Base-by-base conservation (phyloP, 106 monocot species). In the Narthecium ossifragum region DNA sequence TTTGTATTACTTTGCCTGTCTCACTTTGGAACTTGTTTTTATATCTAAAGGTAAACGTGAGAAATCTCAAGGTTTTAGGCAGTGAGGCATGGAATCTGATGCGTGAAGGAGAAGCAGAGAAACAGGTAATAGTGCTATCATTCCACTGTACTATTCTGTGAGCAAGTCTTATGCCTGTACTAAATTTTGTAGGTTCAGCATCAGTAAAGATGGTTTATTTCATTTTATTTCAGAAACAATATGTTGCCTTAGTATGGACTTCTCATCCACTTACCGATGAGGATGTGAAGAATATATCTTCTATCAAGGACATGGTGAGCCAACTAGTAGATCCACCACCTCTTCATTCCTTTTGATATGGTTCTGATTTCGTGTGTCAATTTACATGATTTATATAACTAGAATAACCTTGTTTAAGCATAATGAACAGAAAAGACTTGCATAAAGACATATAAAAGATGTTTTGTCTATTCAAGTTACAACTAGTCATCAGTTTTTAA, bases 31-130 rank as follows among this genome's bases (percentile, higher is more conserved):
- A 52, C n/a, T n/a, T n/a, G 15, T 7, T 2, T 34, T 59, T 18
- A 45, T 51, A 10, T 34, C 53, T 46, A 21, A n/a, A 96, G 96
- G 78, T 90, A 71, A 69, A 47, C 8, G 86, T 96, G 60, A 67
- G 62, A 76, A 90, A 90, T 47, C 80, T 96, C n/a, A 78, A 80
- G 32, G 41, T 86, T 27, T 73, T 84, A 68, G 90, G 84, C 18
- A 80, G 55, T 61, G 81, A 96, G 75, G 76, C 64, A 51, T 96
- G 96, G 96, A 55, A 63, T 63, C 50, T 96, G 59, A 90, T 96
- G 90, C 86, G 80, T 55, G 90, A 90, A 69, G 96, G 96, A 59
- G 96, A 96, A 58, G 74, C 96, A 73, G 96, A 96, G 70, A 96
- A 96, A 70, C 96, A 96, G 89, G 96, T 96, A 67, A 34, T 60